A percentile compares a stretch with the other conserved stretches of the same genome.
These are phyloP conservation scores for Lasiosphaeriaceae sp. DNA, from an alignment of 495 filamentous ascomycete genomes.

Conservation along the genomic window DNA sequence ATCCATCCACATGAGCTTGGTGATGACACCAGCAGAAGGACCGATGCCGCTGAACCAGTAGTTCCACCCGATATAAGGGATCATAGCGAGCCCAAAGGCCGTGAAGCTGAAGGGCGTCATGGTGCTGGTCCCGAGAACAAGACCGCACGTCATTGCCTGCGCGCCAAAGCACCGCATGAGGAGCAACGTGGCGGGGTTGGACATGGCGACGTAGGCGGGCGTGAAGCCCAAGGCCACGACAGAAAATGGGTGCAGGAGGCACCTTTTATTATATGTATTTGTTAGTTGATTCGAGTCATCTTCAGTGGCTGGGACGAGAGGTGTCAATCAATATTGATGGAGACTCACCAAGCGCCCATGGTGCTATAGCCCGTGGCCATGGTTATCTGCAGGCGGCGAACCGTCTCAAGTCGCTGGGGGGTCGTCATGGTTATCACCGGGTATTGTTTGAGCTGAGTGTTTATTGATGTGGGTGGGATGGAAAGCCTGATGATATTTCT, in stretches of 20 bases:
- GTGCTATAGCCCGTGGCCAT: slow-evolving; percentile 19
- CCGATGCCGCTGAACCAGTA: slow-evolving; percentile 23
- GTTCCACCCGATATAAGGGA: slow-evolving; percentile 26
- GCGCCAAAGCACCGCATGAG: slow-evolving; percentile 26
- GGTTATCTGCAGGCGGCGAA: slow-evolving; percentile 20
- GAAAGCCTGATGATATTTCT: too few relatives aligned
- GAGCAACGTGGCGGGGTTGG: slow-evolving; percentile 19
- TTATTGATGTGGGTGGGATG: too few relatives aligned
- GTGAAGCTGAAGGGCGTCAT: slow-evolving; percentile 22
- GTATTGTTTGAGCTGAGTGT: not conserved
- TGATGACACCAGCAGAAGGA: slow-evolving; percentile 20
- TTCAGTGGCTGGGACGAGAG: not conserved
- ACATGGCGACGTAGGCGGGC: slow-evolving; percentile 15
- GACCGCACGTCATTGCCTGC: slow-evolving; percentile 28
- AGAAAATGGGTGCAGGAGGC: slow-evolving; percentile 22
- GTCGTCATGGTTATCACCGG: slow-evolving; percentile 8
- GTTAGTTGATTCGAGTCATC: too few relatives aligned
- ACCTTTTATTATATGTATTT: slow-evolving; percentile 14
- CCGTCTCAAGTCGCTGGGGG: slow-evolving; percentile 20
- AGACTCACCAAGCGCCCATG: slow-evolving; percentile 21
- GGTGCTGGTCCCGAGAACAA: slow-evolving; percentile 20
- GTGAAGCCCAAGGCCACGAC: slow-evolving; percentile 22
- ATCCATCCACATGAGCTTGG: slow-evolving; percentile 21
- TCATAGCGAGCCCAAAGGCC: slow-evolving; percentile 25
- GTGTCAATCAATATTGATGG: not conserved